Conservation (phyloP, 139 green algal genomes). For the Micractinium conductrix region DNA sequence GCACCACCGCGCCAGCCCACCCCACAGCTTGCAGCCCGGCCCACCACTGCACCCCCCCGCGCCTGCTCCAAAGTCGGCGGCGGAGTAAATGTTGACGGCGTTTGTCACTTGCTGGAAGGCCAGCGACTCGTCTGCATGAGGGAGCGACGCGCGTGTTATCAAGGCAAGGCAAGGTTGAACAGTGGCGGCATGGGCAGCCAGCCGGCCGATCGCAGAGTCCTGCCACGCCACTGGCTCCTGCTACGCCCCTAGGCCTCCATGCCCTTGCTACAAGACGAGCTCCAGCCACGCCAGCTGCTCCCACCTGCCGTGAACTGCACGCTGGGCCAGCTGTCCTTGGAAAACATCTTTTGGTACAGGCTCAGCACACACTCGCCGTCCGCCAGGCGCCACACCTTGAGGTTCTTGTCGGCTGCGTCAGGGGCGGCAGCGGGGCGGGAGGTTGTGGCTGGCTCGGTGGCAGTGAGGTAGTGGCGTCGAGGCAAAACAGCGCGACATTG, state of each 20-base stretch:
- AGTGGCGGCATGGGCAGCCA: neutral
- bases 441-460: no score
- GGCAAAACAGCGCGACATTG: no score
- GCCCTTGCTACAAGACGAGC: no score
- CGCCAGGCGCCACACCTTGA: constrained; percentile 69
- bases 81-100: constrained; percentile 87
- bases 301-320: constrained; percentile 69
- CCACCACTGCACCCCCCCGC: neutral
- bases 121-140: constrained; percentile 64
- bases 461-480: no score
- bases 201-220: no score
- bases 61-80: constrained; percentile 59
- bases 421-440: neutral
- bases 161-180: neutral
- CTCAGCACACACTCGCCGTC: constrained; percentile 50
- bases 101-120: constrained; percentile 80
- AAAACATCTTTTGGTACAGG: constrained; percentile 68
- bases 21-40: neutral
- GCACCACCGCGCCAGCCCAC: no score
- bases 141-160: no score
- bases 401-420: neutral
- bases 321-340: constrained; percentile 80
- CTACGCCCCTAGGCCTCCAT: no score
- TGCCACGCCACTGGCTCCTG: no score
- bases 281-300: no score